Base-by-base conservation (phyloP, 1,284 basidiomycete genomes). In the Mycena sp. region DNA sequence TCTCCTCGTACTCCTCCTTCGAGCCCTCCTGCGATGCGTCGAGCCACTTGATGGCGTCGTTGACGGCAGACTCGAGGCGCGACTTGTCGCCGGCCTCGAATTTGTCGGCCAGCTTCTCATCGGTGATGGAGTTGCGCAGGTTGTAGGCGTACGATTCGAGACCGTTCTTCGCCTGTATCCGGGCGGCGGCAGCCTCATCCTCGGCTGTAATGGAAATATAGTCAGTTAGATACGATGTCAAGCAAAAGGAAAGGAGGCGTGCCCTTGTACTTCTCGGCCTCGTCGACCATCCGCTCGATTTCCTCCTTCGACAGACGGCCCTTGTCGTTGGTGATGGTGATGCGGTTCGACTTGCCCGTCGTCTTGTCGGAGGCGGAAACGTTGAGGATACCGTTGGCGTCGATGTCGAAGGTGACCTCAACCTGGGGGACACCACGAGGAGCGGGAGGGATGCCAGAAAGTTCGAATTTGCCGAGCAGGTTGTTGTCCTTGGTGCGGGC, bases 401-500 rank as follows among this genome's bases (percentile, higher is more conserved):
- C 97, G 68, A 99, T 95, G 74, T 99, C 97, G 84, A 99, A 99
- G 65, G 95, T 97, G 79, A 98, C 96, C 82, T 98, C 96, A 74
- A 99, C 88, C 78, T 99, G 96, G 74, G 97, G 96, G 72, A 98
- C 96, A 87, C 97, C 97, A 84, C 97, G 95, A 69, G 97, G 97
- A 50, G 96, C 96, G 40, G 97, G 97, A 37, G 97, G 97, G 73
- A 99, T 99, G 68, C 96, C 96, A 58, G 96, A 91, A 56, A 99
- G 93, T 83, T 99, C 96, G 84, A 99, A 99, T 84, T 99, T 98
- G 77, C 97, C 97, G 80, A 99, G 94, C 58, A 99, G 80, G 86
- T 98, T 98, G 88, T 98, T 99, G 85, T 99, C 98, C 88, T 98
- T 99, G 69, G 96, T 98, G 76, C 96, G 93, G 57, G 96, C 94